phyloP scores from a whole-genome alignment of 2,329 filamentous ascomycete genomes.

The Orbilia blumenaviensis region DNA sequence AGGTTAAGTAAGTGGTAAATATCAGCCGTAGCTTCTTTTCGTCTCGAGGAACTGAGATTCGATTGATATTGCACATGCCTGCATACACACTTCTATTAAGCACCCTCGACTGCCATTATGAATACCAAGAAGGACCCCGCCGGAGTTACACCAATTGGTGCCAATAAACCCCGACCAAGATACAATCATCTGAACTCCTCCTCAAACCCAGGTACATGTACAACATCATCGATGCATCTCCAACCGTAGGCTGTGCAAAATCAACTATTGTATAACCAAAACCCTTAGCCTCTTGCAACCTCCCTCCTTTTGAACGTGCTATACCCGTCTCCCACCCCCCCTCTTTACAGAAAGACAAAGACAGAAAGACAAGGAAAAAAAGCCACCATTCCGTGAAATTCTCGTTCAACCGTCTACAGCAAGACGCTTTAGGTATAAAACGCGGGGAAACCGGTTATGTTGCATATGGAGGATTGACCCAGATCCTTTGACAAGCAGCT shows the following conservation, averaged over 20 bases:
- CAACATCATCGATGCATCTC: neutral
- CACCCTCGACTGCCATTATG: neutral
- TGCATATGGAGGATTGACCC: neutral
- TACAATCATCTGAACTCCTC: slow-evolving; percentile 18
- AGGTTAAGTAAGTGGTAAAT: no score
- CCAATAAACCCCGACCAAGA: neutral
- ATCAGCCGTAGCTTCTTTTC: neutral
- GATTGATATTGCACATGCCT: no score
- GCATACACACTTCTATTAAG: neutral
- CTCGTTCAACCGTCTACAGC: slow-evolving; percentile 42
- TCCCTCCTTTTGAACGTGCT: neutral
- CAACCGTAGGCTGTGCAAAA: neutral
- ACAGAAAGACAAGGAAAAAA: no score
- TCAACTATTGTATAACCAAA: slow-evolving; percentile 5
- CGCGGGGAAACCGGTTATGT: slow-evolving; percentile 38
- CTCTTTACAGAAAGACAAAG: no score
- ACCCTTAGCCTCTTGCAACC: neutral
- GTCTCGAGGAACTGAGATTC: neutral
- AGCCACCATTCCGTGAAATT: slow-evolving; percentile 31
- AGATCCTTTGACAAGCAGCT: slow-evolving; percentile 29
- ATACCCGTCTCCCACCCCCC: neutral
- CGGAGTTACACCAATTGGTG: slow-evolving; percentile 15
- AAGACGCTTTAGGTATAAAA: slow-evolving; percentile 45
- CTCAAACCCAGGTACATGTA: neutral
- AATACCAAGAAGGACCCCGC: neutral